Evolutionary conservation across 805 yeast species (phyloP).

Genomic region (Candida methanosorbosa): DNA sequence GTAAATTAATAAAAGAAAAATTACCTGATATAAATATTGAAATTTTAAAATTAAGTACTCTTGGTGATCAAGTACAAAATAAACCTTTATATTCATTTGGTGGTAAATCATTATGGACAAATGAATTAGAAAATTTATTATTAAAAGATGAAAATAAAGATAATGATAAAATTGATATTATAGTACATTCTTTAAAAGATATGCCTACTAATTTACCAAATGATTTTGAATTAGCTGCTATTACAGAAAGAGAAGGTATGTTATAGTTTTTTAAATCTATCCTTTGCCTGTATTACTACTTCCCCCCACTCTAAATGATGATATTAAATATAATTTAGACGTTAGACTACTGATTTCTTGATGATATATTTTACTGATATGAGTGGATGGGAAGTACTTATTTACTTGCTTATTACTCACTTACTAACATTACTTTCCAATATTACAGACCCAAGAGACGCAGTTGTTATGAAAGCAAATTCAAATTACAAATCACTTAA

Average conservation of each 20-base stretch:
- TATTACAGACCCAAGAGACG: conserved; percentile 76
- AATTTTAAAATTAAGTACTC: conserved; percentile 70
- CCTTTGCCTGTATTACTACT: too few relatives aligned
- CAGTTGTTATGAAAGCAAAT: conserved; percentile 63
- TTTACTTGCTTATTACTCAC: too few relatives aligned
- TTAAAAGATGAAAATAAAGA: conserved; percentile 54
- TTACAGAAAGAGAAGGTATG: conserved; percentile 62
- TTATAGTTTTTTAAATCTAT: conserved; percentile 3
- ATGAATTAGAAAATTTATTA: conserved; percentile 78
- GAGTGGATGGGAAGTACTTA: too few relatives aligned
- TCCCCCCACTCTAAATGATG: conserved; percentile 14
- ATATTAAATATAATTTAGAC: conserved; percentile 22
- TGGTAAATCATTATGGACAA: conserved; percentile 95
- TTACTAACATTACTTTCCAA: conserved; percentile 2
- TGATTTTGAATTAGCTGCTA: conserved; percentile 83
- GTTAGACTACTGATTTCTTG: conserved; percentile 25
- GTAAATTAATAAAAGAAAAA: conserved; percentile 39
- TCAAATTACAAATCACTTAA: conserved; percentile 54
- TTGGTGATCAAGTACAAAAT: conserved; percentile 83
- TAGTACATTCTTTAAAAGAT: conserved; percentile 92
- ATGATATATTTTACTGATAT: neutral
- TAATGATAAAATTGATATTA: conserved; percentile 67
- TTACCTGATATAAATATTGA: conserved; percentile 67
- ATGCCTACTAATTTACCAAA: conserved; percentile 85
- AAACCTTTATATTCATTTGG: conserved; percentile 91